Percentiles rank a stretch among this genome's conserved stretches.
These are phyloP conservation scores for Geosmithia flava DNA, from an alignment of 2,329 filamentous ascomycete species.

Conservation along the genomic window DNA sequence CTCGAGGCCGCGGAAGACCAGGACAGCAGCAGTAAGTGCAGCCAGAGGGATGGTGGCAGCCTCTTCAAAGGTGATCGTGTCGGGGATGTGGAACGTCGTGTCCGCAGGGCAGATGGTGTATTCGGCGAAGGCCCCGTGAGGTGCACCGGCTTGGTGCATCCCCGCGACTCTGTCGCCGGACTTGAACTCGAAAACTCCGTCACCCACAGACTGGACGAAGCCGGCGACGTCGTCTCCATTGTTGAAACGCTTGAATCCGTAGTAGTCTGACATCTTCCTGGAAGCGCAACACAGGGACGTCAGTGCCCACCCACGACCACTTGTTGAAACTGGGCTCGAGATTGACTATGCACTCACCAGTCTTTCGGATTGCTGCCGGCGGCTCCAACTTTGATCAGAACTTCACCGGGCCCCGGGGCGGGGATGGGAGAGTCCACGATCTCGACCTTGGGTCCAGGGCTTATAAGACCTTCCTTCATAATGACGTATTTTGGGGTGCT, in stretches of 20 bases:
- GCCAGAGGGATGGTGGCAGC: slow-evolving; percentile 44
- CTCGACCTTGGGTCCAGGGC: slow-evolving; percentile 1
- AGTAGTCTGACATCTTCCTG: neutral
- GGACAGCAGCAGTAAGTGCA: slow-evolving; percentile 39
- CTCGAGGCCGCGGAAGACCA: too few species aligned
- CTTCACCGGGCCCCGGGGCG: slow-evolving; percentile 6
- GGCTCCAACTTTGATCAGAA: slow-evolving; percentile 9
- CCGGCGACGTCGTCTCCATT: slow-evolving; percentile 13
- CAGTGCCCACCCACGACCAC: neutral
- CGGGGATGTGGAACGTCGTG: slow-evolving; percentile 41
- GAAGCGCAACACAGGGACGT: slow-evolving; percentile 1
- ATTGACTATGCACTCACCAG: slow-evolving; percentile 7
- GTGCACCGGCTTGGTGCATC: slow-evolving; percentile 35
- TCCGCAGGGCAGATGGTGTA: slow-evolving; percentile 42
- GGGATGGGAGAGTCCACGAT: slow-evolving; percentile 4
- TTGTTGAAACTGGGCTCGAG: too few species aligned
- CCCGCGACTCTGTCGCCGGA: slow-evolving; percentile 29
- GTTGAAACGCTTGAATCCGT: too few species aligned
- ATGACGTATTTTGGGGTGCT: too few species aligned
- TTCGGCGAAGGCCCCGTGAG: slow-evolving; percentile 42
- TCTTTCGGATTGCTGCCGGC: slow-evolving; percentile 11
- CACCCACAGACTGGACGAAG: slow-evolving; percentile 8
- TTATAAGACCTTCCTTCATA: slow-evolving; percentile 4
- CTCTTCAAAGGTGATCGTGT: slow-evolving; percentile 34
- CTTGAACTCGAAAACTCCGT: slow-evolving; percentile 7